Evolutionary conservation across 2,329 filamentous ascomycete species (phyloP), one percentile per base, ranked within the genome.

Genomic region (Diaporthe batatas): DNA sequence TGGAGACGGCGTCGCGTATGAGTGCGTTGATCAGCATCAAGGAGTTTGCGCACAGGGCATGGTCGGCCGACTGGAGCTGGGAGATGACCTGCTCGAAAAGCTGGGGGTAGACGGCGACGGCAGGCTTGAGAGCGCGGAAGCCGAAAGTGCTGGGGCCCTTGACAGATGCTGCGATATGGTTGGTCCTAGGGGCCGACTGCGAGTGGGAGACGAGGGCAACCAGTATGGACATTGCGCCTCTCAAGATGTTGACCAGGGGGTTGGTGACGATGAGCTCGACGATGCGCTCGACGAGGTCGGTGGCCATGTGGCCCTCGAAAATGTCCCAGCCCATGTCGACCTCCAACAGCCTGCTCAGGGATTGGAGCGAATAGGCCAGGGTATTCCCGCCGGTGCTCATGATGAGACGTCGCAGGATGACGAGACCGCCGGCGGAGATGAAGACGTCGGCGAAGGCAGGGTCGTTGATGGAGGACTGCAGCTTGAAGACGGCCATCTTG

Each of bases 401-500:
- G 75, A 96, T 94, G 70, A 98, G 87, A 72, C 93, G 91, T 69
- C 94, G 91, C 78, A 99, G 85, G 77, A 96, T 91, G 76, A 91
- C 88, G 76, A 98, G 87, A 5, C 96, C 96, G 72, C 95, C 95
- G 65, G 95, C 93, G 68, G 93, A 91, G 75, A 98, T 97, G 85
- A 99, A 99, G 78, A 97, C 91, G 82, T 98, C 96, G 79, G 96
- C 96, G 82, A 98, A 98, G 67, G 95, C 93, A 34, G 96, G 96
- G 83, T 99, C 96, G 81, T 95, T 96, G 83, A 99, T 98, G 75
- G 94, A 95, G 76, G 90, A 92, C 84, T 99, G 96, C 76, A 99
- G 91, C 85, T 98, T 98, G 89, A 99, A 99, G 74, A 97, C 96
- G 74, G 96, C 96, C 94, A 98, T 98, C 84, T 99, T 99, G 80